Base-by-base conservation (phyloP, 106 monocot species). In the Dendrobium catenatum region DNA sequence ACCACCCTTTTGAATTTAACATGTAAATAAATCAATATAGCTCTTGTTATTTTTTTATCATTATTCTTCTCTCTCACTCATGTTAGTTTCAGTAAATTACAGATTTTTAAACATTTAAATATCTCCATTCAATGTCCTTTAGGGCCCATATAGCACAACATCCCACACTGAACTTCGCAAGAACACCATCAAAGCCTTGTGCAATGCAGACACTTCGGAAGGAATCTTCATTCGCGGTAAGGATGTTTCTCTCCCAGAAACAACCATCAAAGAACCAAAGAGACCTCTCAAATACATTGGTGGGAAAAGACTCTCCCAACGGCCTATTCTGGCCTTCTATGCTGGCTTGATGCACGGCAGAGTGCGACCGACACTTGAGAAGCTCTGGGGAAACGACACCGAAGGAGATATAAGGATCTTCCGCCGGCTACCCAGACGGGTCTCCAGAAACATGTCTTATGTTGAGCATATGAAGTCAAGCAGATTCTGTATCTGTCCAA, bases 241-340 rank as follows among this genome's bases (percentile, higher is more conserved):
- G 43, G 98, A 99, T 75, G 89, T 99, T 0, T 95, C 98, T 3
- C 92, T 99, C 43, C 98, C 98, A 1, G 98, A 99, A 79, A 99
- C 98, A 19, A 85, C 79, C 55, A 88, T 99, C 73, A 85, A 88
- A 76, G 68, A 43, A 2, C 90, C 95, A 1, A 88, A 77, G 64
- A 88, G 54, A 55, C 95, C 93, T 72, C 91, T 88, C 1, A 87
- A 85, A 67, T 66, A 80, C 19, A 59, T 95, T 0, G 93, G 95
- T 4, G 76, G 49, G n/a, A 83, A 72, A 31, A 93, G 80, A 4
- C 82, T 90, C 20, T 90, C 91, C 16, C 84, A 89, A 31, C 84
- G 93, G 2, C 70, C 83, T 9, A 90, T 99, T 48, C 86, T 99
- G 6, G 98, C 98, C 56, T 99, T 99, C 78, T 95, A 84, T 68